phyloP scores from a whole-genome alignment of 352 stramenopile species.

The Phytophthora macrochlamydospora region DNA sequence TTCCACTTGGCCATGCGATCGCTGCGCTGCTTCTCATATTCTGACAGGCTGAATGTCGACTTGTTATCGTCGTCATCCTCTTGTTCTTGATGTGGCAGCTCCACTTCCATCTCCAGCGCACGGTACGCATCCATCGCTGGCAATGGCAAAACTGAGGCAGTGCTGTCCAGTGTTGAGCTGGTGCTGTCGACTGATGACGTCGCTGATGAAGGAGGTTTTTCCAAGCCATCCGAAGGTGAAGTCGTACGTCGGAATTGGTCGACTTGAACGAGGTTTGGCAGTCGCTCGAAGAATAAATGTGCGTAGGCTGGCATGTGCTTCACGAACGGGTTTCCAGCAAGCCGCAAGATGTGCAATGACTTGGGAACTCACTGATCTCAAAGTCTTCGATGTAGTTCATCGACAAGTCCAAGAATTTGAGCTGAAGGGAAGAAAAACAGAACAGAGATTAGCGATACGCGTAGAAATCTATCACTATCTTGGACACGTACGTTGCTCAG shows the following conservation, averaged over 20 bases:
- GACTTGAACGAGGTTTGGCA: constrained; percentile 67
- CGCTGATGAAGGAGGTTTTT: constrained; percentile 14
- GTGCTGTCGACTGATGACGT: constrained; percentile 24
- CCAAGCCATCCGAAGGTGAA: constrained; percentile 7
- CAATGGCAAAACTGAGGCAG: constrained; percentile 13
- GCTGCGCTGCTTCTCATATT: constrained; percentile 53
- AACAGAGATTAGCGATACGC: not conserved
- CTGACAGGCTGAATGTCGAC: constrained; percentile 24
- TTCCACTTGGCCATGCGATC: constrained; percentile 59
- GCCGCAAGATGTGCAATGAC: constrained; percentile 57
- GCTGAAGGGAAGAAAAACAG: constrained; percentile 28
- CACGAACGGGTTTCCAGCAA: constrained; percentile 65
- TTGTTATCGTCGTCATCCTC: constrained; percentile 26
- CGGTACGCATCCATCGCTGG: constrained; percentile 40
- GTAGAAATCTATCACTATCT: not conserved
- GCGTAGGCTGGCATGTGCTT: constrained; percentile 62
- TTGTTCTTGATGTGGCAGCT: constrained; percentile 22
- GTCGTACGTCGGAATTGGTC: constrained; percentile 51
- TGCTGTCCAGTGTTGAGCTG: constrained; percentile 1
- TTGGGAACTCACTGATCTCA: constrained; percentile 54
- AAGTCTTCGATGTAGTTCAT: constrained; percentile 80
- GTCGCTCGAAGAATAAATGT: constrained; percentile 59
- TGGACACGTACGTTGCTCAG: constrained; percentile 50
- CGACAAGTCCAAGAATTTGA: constrained; percentile 80
- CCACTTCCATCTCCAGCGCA: constrained; percentile 31